phyloP scores from a whole-genome alignment of 805 yeast species.

The Lachancea quebecensis region DNA sequence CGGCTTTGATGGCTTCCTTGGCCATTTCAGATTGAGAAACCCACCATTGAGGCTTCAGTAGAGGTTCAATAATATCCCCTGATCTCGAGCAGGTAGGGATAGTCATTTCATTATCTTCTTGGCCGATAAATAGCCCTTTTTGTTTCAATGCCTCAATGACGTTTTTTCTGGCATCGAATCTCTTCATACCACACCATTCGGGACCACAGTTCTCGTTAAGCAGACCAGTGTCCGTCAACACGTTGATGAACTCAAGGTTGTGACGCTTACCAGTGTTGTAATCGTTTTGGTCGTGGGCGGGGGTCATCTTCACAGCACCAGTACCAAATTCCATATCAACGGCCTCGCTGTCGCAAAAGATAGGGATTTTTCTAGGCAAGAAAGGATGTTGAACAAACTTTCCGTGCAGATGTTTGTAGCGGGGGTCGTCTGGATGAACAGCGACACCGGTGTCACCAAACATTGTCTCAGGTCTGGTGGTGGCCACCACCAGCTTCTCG shows the following conservation, averaged over 20 bases:
- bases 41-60: conserved; percentile 99
- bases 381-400: conserved; percentile 88
- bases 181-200: conserved; percentile 81
- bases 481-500: conserved; percentile 86
- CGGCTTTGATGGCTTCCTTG: conserved; percentile 75
- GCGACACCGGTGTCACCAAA: conserved; percentile 98
- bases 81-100: conserved; percentile 93
- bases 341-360: conserved; percentile 82
- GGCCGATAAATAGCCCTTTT: conserved; percentile 70
- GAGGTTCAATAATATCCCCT: conserved; percentile 94
- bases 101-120: conserved; percentile 91
- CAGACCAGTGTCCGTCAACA: conserved; percentile 85
- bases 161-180: conserved; percentile 85
- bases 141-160: conserved; percentile 77
- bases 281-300: conserved; percentile 98
- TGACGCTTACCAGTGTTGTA: conserved; percentile 94
- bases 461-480: conserved; percentile 97
- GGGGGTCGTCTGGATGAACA: conserved; percentile 89
- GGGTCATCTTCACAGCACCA: conserved; percentile 99
- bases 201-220: conserved; percentile 85
- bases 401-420: conserved; percentile 94
- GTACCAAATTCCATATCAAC: conserved; percentile 99
- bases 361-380: conserved; percentile 76
- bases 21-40: conserved; percentile 89
- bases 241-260: conserved; percentile 78